These are phyloP conservation scores for Martiniozyma abietophila DNA, from an alignment of 805 yeast genomes.

Conservation along the genomic window DNA sequence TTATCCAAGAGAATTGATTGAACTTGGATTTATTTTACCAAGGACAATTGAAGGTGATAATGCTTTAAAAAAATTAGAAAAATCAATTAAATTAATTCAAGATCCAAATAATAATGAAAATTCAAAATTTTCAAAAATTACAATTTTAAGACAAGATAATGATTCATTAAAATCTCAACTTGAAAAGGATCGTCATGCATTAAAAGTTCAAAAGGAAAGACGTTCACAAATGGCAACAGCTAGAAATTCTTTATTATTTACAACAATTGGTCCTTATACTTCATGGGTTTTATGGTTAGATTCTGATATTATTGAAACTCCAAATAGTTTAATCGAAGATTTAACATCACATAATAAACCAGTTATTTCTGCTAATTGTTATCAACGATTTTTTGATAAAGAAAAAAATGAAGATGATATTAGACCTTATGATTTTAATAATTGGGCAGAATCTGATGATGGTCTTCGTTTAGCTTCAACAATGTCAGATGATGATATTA, in stretches of 20 bases:
- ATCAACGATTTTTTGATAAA: constrained; percentile 67
- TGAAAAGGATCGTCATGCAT: constrained; percentile 89
- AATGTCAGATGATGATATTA: constrained; percentile 80
- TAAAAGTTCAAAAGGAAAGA: constrained; percentile 78
- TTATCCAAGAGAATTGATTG: constrained; percentile 79
- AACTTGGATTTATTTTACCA: constrained; percentile 89
- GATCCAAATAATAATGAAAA: constrained; percentile 41
- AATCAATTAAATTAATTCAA: constrained; percentile 67
- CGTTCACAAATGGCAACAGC: constrained; percentile 90
- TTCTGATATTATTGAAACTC: constrained; percentile 88
- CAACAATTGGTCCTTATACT: constrained; percentile 81
- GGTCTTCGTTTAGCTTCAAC: constrained; percentile 66
- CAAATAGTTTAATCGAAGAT: constrained; percentile 76
- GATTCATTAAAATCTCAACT: constrained; percentile 62
- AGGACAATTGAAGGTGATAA: constrained; percentile 71
- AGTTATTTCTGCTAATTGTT: constrained; percentile 86
- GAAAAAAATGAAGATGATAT: constrained; percentile 43
- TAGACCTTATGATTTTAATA: constrained; percentile 91
- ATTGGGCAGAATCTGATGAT: constrained; percentile 83
- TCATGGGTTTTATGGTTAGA: constrained; percentile 97
- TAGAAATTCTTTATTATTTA: constrained; percentile 81
- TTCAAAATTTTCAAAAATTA: constrained; percentile 69
- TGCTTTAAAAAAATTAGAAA: constrained; percentile 64
- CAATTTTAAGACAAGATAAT: constrained; percentile 85
- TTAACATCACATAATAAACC: constrained; percentile 79